phyloP scores from a whole-genome alignment of 805 yeast species.

The Yarrowia hollandica region DNA sequence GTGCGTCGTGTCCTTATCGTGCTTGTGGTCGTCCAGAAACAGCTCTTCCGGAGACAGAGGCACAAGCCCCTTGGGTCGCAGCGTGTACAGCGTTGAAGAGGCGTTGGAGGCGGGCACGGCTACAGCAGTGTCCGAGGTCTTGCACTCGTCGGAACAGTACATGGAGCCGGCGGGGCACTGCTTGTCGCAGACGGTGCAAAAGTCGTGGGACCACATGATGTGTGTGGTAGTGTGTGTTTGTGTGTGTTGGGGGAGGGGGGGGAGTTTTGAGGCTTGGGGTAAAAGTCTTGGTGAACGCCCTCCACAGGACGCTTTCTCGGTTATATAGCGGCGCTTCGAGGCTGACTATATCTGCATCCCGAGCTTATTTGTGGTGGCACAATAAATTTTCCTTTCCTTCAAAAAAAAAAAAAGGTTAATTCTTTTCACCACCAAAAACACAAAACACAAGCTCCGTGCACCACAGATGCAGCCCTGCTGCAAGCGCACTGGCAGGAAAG shows the following conservation, averaged over 20 bases:
- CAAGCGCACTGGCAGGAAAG: not conserved
- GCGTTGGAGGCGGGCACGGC: not conserved
- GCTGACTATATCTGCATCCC: not conserved
- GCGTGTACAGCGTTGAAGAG: constrained; percentile 12
- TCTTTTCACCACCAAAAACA: not conserved
- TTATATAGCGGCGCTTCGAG: constrained; percentile 13
- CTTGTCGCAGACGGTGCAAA: constrained; percentile 59
- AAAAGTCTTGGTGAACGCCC: too few species aligned
- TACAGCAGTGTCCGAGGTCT: constrained; percentile 30
- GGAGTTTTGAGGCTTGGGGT: not conserved
- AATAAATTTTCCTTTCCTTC: constrained; percentile 18
- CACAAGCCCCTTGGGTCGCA: constrained; percentile 8
- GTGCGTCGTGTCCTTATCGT: not conserved
- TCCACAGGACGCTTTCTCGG: not conserved
- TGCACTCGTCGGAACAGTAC: constrained; percentile 52
- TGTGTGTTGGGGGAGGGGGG: not conserved
- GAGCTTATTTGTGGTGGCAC: constrained; percentile 22
- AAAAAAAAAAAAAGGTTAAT: too few species aligned
- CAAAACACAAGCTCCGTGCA: not conserved
- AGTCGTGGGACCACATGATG: constrained; percentile 50
- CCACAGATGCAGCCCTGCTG: not conserved
- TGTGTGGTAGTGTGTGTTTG: not conserved
- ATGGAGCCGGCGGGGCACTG: constrained; percentile 47
- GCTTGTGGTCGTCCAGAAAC: constrained; percentile 13
- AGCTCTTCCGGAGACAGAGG: constrained; percentile 24